Conservation (phyloP, 2,329 filamentous ascomycete genomes). For the Leptographium lundbergii region DNA sequence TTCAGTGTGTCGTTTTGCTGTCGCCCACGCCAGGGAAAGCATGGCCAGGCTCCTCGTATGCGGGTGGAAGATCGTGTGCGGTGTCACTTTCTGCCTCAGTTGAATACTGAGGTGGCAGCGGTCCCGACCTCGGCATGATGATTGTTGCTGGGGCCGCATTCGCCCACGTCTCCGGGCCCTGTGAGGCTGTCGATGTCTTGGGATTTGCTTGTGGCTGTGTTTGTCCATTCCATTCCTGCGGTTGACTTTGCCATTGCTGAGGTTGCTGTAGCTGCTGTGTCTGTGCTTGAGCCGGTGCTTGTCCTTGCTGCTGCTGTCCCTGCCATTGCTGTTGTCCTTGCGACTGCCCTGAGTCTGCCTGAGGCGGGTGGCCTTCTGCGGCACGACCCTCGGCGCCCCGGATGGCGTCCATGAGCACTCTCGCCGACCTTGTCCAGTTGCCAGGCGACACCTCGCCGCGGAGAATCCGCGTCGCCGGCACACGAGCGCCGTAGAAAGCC, state of each 20-base stretch:
- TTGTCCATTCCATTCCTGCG: neutral
- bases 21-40: constrained; percentile 12
- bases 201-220: neutral
- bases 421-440: constrained; percentile 15
- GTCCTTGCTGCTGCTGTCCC: neutral
- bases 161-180: neutral
- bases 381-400: neutral
- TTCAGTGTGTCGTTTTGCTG: constrained; percentile 12
- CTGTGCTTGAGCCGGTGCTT: neutral
- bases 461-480: constrained; percentile 34
- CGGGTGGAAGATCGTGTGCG: constrained; percentile 16
- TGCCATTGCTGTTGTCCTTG: no score
- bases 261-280: no score
- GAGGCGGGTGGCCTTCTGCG: no score
- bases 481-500: constrained; percentile 61
- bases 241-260: no score
- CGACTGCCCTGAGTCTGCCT: neutral
- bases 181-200: neutral
- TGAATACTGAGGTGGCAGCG: constrained; percentile 16
- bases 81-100: constrained; percentile 2
- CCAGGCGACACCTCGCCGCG: constrained; percentile 29
- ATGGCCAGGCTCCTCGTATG: constrained; percentile 16
- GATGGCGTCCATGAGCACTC: neutral
- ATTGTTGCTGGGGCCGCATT: constrained; percentile 4
- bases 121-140: neutral